phyloP scores from a whole-genome alignment of 345 rosid species.

The Abelmoschus esculentus region DNA sequence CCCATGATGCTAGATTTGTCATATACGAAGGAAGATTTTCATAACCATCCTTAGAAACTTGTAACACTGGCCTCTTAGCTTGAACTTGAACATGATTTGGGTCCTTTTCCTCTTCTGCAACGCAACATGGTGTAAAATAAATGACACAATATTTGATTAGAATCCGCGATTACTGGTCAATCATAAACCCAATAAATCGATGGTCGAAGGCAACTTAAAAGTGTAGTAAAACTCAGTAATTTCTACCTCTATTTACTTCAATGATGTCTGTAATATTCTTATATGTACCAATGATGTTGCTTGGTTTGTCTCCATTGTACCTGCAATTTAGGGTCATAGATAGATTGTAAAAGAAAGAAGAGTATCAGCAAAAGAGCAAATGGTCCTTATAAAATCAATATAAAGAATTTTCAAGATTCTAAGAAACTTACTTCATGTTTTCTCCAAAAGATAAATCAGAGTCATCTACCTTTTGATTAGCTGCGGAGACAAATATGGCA shows the following conservation, averaged over 20 bases:
- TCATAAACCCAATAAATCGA: neutral
- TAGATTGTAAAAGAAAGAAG: neutral
- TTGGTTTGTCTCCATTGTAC: conserved; percentile 20
- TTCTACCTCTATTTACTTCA: conserved; percentile 34
- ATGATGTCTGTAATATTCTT: conserved; percentile 15
- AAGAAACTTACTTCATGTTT: conserved; percentile 35
- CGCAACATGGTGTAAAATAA: neutral
- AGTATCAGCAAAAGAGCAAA: neutral
- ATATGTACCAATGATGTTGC: conserved; percentile 14
- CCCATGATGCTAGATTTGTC: conserved; percentile 72
- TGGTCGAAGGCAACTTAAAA: conserved; percentile 10
- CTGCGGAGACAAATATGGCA: conserved; percentile 21
- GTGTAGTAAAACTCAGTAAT: neutral
- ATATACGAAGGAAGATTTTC: conserved; percentile 67
- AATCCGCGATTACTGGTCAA: neutral
- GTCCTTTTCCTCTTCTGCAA: conserved; percentile 24
- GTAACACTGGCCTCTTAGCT: conserved; percentile 23
- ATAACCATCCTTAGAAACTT: conserved; percentile 46
- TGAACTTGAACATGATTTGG: conserved; percentile 17
- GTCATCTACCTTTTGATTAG: conserved; percentile 24
- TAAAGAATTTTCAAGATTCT: conserved; percentile 4
- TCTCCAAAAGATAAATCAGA: conserved; percentile 22
- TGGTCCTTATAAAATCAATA: neutral
- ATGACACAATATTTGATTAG: neutral
- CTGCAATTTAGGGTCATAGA: conserved; percentile 15